A percentile compares a stretch with the other conserved stretches of the same genome.
These are phyloP conservation scores for Stachybotrys elegans DNA, from an alignment of 2,329 filamentous ascomycete genomes.

Conservation along the genomic window DNA sequence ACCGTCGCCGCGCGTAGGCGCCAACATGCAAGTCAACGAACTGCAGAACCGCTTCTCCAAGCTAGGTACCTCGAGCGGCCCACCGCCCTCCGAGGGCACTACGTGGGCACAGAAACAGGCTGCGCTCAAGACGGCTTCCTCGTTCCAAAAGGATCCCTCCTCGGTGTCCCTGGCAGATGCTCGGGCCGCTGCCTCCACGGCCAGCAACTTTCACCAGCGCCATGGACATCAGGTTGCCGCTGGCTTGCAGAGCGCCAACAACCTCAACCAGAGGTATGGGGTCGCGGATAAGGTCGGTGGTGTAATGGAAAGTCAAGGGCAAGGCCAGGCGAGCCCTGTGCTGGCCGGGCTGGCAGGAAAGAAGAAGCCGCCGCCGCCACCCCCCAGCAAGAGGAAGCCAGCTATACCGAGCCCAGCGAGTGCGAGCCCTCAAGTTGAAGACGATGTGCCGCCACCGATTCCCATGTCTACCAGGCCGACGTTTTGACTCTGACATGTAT, in stretches of 20 bases:
- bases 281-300: constrained; percentile 34
- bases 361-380: constrained; percentile 52
- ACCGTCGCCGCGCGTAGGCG: constrained; percentile 17
- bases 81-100: constrained; percentile 39
- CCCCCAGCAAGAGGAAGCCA: constrained; percentile 49
- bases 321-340: constrained; percentile 6
- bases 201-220: constrained; percentile 64
- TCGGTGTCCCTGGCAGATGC: constrained; percentile 57
- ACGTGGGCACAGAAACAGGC: constrained; percentile 62
- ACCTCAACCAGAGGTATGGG: constrained; percentile 58
- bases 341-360: constrained; percentile 11
- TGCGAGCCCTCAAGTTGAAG: constrained; percentile 17
- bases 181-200: constrained; percentile 52
- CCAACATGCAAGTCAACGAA: constrained; percentile 51
- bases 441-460: constrained; percentile 43
- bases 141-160: constrained; percentile 55
- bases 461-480: constrained; percentile 46
- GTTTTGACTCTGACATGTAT: constrained; percentile 24
- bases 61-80: constrained; percentile 31
- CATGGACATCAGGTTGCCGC: constrained; percentile 63
- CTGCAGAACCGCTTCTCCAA: constrained; percentile 63
- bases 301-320: constrained; percentile 13
- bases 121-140: constrained; percentile 55
- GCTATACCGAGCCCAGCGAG: constrained; percentile 20
- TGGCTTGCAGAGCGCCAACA: constrained; percentile 52